A percentile compares a stretch with the other conserved stretches of the same genome.
These are phyloP conservation scores for Neurospora sp. DNA, from an alignment of 495 filamentous ascomycete genomes.

Conservation along the genomic window DNA sequence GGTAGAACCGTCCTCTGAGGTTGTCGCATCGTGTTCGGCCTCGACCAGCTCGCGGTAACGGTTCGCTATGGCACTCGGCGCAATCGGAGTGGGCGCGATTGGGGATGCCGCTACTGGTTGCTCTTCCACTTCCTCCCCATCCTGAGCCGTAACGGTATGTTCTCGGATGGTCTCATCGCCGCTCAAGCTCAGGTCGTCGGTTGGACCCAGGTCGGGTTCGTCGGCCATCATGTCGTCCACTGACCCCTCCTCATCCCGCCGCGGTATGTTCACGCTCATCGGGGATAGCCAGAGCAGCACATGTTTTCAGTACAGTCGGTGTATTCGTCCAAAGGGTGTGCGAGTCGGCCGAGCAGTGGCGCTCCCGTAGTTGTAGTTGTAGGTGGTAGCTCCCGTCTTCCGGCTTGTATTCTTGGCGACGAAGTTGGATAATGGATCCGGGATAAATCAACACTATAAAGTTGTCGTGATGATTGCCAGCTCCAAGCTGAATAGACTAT, in stretches of 20 bases:
- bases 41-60: conserved; percentile 36
- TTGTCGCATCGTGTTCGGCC: conserved; percentile 16
- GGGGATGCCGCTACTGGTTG: conserved; percentile 13
- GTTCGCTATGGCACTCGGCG: conserved; percentile 29
- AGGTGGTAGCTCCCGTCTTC: background rate
- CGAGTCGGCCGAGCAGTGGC: background rate
- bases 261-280: conserved; percentile 41
- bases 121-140: conserved; percentile 21
- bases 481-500: background rate
- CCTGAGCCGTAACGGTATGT: conserved; percentile 15
- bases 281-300: conserved; percentile 21
- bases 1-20: conserved; percentile 36
- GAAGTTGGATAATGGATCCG: background rate
- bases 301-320: conserved; percentile 21
- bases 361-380: background rate
- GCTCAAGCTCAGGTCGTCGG: conserved; percentile 14
- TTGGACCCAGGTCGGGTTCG: conserved; percentile 27
- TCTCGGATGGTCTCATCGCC: conserved; percentile 37
- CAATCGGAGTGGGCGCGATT: conserved; percentile 8
- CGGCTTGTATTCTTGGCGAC: background rate
- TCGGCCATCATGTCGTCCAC: conserved; percentile 28
- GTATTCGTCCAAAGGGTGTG: background rate
- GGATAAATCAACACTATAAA: background rate
- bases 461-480: background rate
- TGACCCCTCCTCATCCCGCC: conserved; percentile 35